A percentile compares a stretch with the other conserved stretches of the same genome.
phyloP scores from a whole-genome alignment of 176 grass and related monocot species.

The Poa annua region DNA sequence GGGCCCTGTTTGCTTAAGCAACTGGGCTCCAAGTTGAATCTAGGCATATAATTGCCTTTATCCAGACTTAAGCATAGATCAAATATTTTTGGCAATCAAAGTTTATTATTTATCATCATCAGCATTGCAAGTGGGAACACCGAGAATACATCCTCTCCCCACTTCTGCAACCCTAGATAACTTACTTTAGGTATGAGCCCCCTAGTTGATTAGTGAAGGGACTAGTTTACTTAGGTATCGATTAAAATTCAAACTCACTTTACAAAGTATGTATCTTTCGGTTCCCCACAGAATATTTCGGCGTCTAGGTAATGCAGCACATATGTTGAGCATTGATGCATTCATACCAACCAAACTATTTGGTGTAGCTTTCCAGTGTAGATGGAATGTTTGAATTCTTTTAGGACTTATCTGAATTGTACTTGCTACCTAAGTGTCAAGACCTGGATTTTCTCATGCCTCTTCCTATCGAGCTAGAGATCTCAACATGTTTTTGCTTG shows the following conservation, averaged over 20 bases:
- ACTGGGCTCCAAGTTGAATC: conserved; percentile 14
- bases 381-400: conserved; percentile 12
- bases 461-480: too few relatives aligned
- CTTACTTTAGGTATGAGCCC: conserved; percentile 44
- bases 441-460: too few relatives aligned
- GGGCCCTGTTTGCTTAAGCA: conserved; percentile 38
- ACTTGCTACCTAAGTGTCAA: not conserved
- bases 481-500: too few relatives aligned
- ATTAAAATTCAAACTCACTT: conserved; percentile 47
- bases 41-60: conserved; percentile 39
- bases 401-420: not conserved
- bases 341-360: not conserved
- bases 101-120: conserved; percentile 33
- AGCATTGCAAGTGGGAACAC: conserved; percentile 37
- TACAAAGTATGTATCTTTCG: conserved; percentile 45
- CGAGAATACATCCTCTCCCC: conserved; percentile 41
- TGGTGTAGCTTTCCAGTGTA: not conserved
- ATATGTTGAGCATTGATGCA: conserved; percentile 43
- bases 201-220: conserved; percentile 25
- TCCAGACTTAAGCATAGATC: conserved; percentile 20
- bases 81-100: conserved; percentile 19
- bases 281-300: conserved; percentile 37
- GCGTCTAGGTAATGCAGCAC: conserved; percentile 28
- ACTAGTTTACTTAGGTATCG: conserved; percentile 38
- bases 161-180: conserved; percentile 41